Percentiles rank a stretch among this genome's conserved stretches.
Evolutionary conservation across 192 early-diverging fungal genomes (phyloP).

Genomic region (Mortierella antarctica): DNA sequence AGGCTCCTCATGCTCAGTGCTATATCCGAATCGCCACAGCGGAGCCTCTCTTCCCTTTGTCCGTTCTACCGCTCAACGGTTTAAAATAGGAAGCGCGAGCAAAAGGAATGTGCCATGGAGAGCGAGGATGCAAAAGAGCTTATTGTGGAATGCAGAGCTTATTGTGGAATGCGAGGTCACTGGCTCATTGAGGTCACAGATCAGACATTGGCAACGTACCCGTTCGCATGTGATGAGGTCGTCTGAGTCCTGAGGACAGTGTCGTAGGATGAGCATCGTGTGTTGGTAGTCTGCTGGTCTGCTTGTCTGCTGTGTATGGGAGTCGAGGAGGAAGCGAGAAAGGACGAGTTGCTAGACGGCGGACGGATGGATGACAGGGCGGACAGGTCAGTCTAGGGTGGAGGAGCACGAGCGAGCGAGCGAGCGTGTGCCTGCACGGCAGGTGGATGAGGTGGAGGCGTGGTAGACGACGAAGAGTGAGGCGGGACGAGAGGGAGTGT

Average conservation of each 20-base stretch:
- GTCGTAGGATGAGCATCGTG: slow-evolving; percentile 59
- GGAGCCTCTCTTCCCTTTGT: too few species aligned
- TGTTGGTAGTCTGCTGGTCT: background rate
- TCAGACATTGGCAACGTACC: slow-evolving; percentile 45
- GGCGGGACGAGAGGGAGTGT: background rate
- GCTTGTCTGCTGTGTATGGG: background rate
- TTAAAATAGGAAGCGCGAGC: too few species aligned
- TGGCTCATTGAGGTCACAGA: background rate
- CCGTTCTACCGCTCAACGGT: too few species aligned
- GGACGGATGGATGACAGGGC: too few species aligned
- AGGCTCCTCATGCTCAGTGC: too few species aligned
- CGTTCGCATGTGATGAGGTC: slow-evolving; percentile 70
- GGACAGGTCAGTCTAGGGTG: too few species aligned
- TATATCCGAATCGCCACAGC: too few species aligned
- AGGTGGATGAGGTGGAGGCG: background rate
- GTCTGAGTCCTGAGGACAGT: slow-evolving; percentile 61
- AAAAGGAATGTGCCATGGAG: too few species aligned
- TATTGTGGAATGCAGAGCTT: too few species aligned
- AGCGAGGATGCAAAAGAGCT: too few species aligned
- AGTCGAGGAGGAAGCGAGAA: background rate
- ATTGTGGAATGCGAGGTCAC: background rate
- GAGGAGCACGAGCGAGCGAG: background rate
- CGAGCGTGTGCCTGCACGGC: too few species aligned
- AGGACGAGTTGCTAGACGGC: too few species aligned
- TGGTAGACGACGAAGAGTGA: background rate